Evolutionary conservation across 1,139 yeast species (phyloP).

Genomic region (Zygosaccharomyces sapae): DNA sequence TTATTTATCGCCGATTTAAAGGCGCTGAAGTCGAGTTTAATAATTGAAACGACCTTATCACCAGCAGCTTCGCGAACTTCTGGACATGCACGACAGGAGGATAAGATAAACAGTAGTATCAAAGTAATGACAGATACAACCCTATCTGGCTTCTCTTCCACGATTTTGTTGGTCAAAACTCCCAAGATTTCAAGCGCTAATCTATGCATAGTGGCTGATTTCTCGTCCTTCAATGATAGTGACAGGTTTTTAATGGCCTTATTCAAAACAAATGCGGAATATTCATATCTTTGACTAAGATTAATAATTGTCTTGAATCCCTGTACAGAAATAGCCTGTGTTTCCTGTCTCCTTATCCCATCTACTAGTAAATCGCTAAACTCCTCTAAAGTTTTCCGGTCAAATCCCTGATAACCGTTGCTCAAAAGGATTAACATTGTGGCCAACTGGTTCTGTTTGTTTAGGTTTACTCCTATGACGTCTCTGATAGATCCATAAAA

Average conservation of each 20-base stretch:
- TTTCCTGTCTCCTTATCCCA: conserved; percentile 15
- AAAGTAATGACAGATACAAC: conserved; percentile 15
- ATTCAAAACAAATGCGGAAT: conserved; percentile 10
- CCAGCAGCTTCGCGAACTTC: conserved; percentile 44
- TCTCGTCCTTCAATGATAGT: conserved; percentile 12
- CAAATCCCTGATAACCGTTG: conserved; percentile 21
- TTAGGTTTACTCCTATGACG: conserved; percentile 21
- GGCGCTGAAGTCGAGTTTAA: conserved; percentile 45
- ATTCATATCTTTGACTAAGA: not conserved
- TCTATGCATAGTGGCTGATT: conserved; percentile 1
- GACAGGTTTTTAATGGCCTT: conserved; percentile 6
- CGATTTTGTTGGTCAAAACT: conserved; percentile 13
- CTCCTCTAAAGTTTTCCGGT: conserved; percentile 20
- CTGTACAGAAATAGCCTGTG: conserved; percentile 16
- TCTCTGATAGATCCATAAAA: conserved; percentile 45
- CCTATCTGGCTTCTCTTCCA: conserved; percentile 18
- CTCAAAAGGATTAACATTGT: conserved; percentile 21
- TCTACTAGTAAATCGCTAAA: conserved; percentile 14
- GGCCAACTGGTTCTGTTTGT: conserved; percentile 20
- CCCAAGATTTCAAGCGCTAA: conserved; percentile 10
- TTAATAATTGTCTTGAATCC: conserved; percentile 20
- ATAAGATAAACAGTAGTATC: conserved; percentile 17
- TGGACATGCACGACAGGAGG: conserved; percentile 17
- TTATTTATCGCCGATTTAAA: conserved; percentile 52
- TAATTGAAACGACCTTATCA: conserved; percentile 49